Base-by-base conservation (phyloP, 305 asterid species). In the Caryopteris hybrid region DNA sequence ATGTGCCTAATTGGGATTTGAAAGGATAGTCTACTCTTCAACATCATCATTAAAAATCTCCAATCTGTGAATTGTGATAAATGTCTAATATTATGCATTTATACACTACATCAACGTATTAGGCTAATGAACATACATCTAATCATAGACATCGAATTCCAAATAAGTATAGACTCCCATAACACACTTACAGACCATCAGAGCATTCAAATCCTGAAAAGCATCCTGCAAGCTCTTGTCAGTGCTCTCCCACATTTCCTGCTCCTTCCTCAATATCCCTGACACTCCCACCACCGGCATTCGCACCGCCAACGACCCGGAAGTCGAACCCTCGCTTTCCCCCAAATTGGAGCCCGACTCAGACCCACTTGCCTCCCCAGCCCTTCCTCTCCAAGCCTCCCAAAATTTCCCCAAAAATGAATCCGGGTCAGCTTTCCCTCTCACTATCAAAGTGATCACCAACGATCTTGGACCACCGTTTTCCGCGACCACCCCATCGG, bases 211-310 rank as follows among this genome's bases (percentile, higher is more conserved):
- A 80, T 93, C 99, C 85, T 90, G 97, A 81, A 93, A 93, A 59
- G 99, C 99, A 64, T 93, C 97, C 80, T 87, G 95, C 86, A 93
- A 87, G 81, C 88, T 91, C 90, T 90, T 93, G 79, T 90, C 99
- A 66, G 97, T 91, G 80, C 80, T 93, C 82, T 93, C 99, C 99
- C 99, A 93, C 91, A 88, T 84, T 74, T 93, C 97, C 81, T 93
- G 97, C 85, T 93, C 99, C 80, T 88, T 90, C 84, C 99, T 87
- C 86, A 93, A 77, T 79, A 93, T 93, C 74, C 97, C 96, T 4
- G 96, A 68, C 73, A 93, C 78, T 27, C 97, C 97, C 33, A 93
- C 99, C 66, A 93, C 95, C 3, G 99, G 97, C 79, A 74, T 61
- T 76, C 80, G 69, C 66, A 90, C 13, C 0, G 94, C 95, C 75